Evolutionary conservation across 768 basidiomycete species (phyloP), one percentile per base, ranked within the genome.

Genomic region (Tulasnella sp.): DNA sequence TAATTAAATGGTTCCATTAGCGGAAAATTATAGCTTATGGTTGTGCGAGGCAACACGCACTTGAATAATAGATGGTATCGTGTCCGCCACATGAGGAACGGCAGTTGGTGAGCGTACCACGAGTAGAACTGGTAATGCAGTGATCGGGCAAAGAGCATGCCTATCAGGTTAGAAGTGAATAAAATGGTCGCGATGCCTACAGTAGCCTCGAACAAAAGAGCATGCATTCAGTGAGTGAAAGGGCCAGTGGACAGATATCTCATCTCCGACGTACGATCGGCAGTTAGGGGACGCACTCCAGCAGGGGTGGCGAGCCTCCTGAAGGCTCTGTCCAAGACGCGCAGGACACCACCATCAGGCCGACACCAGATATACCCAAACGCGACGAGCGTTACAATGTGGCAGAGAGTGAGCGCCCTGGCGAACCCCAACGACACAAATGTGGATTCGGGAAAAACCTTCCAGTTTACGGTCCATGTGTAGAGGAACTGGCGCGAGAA

Each of bases 401-500:
- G 94, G 4, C 80, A 82, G 13, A 79, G 61, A 17, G 98, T 73
- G 15, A 99, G 74, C 0, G 74, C 72, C 43, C 69, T 73, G 1
- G 87, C 82, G 73, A 85, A 86, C 45, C 67, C 69, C 2, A 72
- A 69, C 61, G 82, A 84, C 49, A 89, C 72, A 72, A 97, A 98
- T 4, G 74, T 75, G n/a, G 79, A 74, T 68, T 93, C 88, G 26
- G 78, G 74, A 2, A 99, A 63, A 67, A 95, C 86, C 47, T 92
- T 80, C 96, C 96, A 99, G 68, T 98, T 99, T 58, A 97, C 93
- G 0, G 95, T 97, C 95, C 95, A 99, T 69, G 88, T 84, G 71
- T 88, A 96, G 29, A 96, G 72, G 73, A 99, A 99, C 7, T 84
- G 78, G 13, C 96, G 84, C 3, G 83, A 82, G 58, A 99, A 75